phyloP scores from a whole-genome alignment of 257 asterid genomes.

The Scutellaria galericulata region DNA sequence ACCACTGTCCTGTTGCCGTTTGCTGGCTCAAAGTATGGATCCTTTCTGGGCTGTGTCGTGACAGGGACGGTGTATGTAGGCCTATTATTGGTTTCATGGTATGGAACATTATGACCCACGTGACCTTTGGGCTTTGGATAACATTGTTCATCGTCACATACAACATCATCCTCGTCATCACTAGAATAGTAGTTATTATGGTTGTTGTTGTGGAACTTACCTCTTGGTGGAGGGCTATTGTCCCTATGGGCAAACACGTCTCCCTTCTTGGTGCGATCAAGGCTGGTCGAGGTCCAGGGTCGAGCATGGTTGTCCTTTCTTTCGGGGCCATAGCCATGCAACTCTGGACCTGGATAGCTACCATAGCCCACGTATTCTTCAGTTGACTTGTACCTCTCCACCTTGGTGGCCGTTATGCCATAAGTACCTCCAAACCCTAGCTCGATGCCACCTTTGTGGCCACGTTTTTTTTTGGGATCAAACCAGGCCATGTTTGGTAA shows the following conservation, averaged over 20 bases:
- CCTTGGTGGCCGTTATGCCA: too few species aligned
- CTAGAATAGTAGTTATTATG: background rate
- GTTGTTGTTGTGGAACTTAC: slow-evolving; percentile 12
- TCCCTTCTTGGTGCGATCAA: background rate
- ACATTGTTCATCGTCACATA: slow-evolving; percentile 28
- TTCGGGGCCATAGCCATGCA: too few species aligned
- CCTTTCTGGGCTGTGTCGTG: too few species aligned
- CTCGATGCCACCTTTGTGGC: background rate
- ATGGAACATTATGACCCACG: background rate
- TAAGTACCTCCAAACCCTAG: background rate
- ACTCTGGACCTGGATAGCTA: background rate
- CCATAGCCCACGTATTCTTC: slow-evolving; percentile 16
- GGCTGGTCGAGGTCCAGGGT: slow-evolving; percentile 20
- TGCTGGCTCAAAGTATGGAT: slow-evolving; percentile 4
- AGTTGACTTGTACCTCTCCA: background rate
- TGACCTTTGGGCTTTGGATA: slow-evolving; percentile 20
- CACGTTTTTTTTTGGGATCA: background rate
- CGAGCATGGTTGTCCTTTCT: background rate
- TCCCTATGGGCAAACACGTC: background rate
- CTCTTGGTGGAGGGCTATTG: slow-evolving; percentile 25
- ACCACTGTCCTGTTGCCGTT: background rate
- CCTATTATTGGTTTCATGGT: background rate
- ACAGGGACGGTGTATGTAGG: background rate
- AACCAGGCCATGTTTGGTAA: slow-evolving; percentile 30
- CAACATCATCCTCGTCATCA: slow-evolving; percentile 27